Evolutionary conservation across 1,284 basidiomycete genomes (phyloP).

Genomic region (Stereum hirsutum): DNA sequence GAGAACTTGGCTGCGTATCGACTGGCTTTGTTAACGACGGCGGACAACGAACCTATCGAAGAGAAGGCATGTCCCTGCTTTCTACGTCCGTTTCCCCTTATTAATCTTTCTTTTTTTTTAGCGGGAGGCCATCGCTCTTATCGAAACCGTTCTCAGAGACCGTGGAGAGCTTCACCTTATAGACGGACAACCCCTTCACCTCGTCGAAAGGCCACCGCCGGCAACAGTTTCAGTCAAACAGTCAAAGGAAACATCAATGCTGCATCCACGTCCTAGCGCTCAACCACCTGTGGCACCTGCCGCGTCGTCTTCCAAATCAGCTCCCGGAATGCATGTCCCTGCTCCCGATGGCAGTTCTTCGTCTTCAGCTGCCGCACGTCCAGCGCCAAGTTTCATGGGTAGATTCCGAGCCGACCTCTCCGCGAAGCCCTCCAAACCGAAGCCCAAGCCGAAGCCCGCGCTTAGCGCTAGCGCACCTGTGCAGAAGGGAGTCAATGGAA

Average conservation of each 20-base stretch:
- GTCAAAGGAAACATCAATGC: no score
- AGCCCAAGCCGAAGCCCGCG: no score
- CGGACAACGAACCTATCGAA: conserved; percentile 54
- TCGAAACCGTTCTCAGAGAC: conserved; percentile 48
- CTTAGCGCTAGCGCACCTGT: no score
- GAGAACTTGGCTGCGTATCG: conserved; percentile 62
- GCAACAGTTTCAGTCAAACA: no score
- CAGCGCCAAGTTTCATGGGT: neutral
- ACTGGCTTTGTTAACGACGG: conserved; percentile 49
- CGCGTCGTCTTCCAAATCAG: no score
- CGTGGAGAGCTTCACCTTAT: conserved; percentile 48
- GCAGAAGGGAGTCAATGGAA: no score
- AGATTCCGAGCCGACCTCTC: neutral
- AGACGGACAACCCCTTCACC: conserved; percentile 50
- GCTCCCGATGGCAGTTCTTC: neutral
- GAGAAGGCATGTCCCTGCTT: conserved; percentile 36
- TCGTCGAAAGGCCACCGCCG: no score
- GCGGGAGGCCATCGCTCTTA: conserved; percentile 53
- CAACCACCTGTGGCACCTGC: no score
- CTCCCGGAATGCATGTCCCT: no score
- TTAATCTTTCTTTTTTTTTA: conserved; percentile 19
- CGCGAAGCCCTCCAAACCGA: neutral
- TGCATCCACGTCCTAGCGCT: no score
- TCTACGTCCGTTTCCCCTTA: conserved; percentile 1
- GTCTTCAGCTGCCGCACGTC: neutral